Conservation (phyloP, 1,139 yeast genomes). For the Kurtzmaniella quercitrusa region DNA sequence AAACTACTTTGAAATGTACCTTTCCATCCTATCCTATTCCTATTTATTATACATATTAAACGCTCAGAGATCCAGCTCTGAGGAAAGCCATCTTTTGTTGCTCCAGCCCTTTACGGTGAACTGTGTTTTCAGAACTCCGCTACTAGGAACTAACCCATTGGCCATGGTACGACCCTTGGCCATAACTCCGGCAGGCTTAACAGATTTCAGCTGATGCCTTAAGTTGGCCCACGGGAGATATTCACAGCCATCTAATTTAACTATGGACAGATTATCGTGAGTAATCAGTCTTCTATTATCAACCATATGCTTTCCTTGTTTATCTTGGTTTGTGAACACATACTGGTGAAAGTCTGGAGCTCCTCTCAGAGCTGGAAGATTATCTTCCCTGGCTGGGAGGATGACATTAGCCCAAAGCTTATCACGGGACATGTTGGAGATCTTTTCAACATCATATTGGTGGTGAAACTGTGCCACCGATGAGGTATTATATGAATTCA, state of each 20-base stretch:
- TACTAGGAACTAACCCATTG: slow-evolving; percentile 36
- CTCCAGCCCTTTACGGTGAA: slow-evolving; percentile 55
- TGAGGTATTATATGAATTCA: not conserved
- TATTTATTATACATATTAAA: not conserved
- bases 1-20: not conserved
- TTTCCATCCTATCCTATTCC: not conserved
- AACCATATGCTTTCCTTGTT: slow-evolving; percentile 8
- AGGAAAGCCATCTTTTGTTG: slow-evolving; percentile 38
- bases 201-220: slow-evolving; percentile 6
- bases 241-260: slow-evolving; percentile 7
- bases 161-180: slow-evolving; percentile 18
- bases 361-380: slow-evolving; percentile 9
- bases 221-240: slow-evolving; percentile 8
- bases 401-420: slow-evolving; percentile 50
- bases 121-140: slow-evolving; percentile 39
- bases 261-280: slow-evolving; percentile 3
- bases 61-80: slow-evolving; percentile 3
- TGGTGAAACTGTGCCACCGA: slow-evolving; percentile 23
- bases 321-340: slow-evolving; percentile 14
- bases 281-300: slow-evolving; percentile 7
- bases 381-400: slow-evolving; percentile 43
- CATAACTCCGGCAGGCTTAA: slow-evolving; percentile 37
- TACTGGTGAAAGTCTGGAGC: slow-evolving; percentile 10
- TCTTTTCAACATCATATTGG: slow-evolving; percentile 22
- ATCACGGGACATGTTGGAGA: slow-evolving; percentile 37